These are phyloP conservation scores for Pisolithus thermaeus DNA, from an alignment of 1,284 basidiomycete genomes.

Conservation along the genomic window DNA sequence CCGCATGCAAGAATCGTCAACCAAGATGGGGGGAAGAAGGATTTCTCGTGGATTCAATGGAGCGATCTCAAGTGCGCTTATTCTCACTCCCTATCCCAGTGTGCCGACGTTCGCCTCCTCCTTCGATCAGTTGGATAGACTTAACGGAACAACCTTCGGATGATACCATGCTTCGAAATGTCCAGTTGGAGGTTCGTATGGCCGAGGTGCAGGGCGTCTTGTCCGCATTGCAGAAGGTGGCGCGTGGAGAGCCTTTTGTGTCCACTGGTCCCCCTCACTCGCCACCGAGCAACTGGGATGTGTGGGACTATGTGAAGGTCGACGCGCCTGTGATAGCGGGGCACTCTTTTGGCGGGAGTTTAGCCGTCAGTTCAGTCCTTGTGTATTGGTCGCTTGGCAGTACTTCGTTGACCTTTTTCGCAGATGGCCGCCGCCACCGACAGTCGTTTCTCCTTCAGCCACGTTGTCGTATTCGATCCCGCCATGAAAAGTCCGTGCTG, in stretches of 20 bases:
- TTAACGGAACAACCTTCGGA: slow-evolving; percentile 29
- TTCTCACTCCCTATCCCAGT: too few species aligned
- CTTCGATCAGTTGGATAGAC: slow-evolving; percentile 23
- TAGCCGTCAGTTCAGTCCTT: slow-evolving; percentile 22
- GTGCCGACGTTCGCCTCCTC: not conserved
- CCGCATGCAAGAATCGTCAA: slow-evolving; percentile 33
- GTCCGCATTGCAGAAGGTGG: slow-evolving; percentile 22
- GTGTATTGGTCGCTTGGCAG: not conserved
- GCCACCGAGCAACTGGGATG: slow-evolving; percentile 13
- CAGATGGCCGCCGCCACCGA: slow-evolving; percentile 23
- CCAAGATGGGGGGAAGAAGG: slow-evolving; percentile 23
- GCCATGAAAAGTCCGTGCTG: slow-evolving; percentile 16
- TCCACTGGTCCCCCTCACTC: not conserved
- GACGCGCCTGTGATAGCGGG: slow-evolving; percentile 27
- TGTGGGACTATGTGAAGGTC: slow-evolving; percentile 18
- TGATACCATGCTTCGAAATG: slow-evolving; percentile 34
- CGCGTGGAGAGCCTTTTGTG: slow-evolving; percentile 1
- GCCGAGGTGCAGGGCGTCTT: slow-evolving; percentile 36
- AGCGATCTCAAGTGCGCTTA: slow-evolving; percentile 27
- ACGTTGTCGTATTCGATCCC: slow-evolving; percentile 26
- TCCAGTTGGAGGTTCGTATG: slow-evolving; percentile 39
- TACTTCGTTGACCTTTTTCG: not conserved
- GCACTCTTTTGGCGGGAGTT: slow-evolving; percentile 32
- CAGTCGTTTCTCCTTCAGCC: slow-evolving; percentile 19
- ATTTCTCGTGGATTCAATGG: slow-evolving; percentile 34